These are phyloP conservation scores for Dactylellina sp. DNA, from an alignment of 2,329 filamentous ascomycete species.

Conservation along the genomic window DNA sequence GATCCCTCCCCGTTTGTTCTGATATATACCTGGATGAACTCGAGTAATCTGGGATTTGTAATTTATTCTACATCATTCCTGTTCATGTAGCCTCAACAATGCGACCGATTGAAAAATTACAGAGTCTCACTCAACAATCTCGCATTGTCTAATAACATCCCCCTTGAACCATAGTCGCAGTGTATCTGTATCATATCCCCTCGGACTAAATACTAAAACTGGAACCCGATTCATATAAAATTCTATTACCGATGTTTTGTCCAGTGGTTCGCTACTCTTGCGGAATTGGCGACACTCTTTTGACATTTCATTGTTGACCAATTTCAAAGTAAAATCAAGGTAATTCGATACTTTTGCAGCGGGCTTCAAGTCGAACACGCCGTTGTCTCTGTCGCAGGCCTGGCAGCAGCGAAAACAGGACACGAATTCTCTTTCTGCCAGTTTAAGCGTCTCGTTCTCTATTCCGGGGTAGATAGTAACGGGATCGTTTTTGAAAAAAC, in stretches of 20 bases:
- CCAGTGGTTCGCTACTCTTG: background rate
- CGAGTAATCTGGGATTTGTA: too few relatives aligned
- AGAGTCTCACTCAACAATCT: background rate
- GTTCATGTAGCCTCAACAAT: too few relatives aligned
- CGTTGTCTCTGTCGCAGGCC: slow-evolving; percentile 10
- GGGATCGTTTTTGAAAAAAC: slow-evolving; percentile 30
- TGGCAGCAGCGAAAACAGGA: slow-evolving; percentile 20
- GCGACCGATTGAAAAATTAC: too few relatives aligned
- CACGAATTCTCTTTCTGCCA: slow-evolving; percentile 31
- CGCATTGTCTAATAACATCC: background rate
- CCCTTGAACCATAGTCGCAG: slow-evolving; percentile 38
- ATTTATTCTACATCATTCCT: too few relatives aligned
- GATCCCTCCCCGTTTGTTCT: too few relatives aligned
- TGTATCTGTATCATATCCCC: slow-evolving; percentile 35
- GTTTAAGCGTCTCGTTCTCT: background rate
- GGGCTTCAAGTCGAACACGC: slow-evolving; percentile 1
- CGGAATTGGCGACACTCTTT: background rate
- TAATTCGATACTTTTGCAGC: slow-evolving; percentile 13
- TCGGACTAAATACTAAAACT: slow-evolving; percentile 29
- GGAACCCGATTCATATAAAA: slow-evolving; percentile 34
- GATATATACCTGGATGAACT: too few relatives aligned
- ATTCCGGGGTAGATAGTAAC: slow-evolving; percentile 27
- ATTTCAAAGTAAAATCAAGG: slow-evolving; percentile 13
- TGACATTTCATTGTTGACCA: slow-evolving; percentile 19
- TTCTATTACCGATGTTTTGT: slow-evolving; percentile 13